Conservation (phyloP, 2,329 filamentous ascomycete genomes). For the Amylocarpus encephaloides region DNA sequence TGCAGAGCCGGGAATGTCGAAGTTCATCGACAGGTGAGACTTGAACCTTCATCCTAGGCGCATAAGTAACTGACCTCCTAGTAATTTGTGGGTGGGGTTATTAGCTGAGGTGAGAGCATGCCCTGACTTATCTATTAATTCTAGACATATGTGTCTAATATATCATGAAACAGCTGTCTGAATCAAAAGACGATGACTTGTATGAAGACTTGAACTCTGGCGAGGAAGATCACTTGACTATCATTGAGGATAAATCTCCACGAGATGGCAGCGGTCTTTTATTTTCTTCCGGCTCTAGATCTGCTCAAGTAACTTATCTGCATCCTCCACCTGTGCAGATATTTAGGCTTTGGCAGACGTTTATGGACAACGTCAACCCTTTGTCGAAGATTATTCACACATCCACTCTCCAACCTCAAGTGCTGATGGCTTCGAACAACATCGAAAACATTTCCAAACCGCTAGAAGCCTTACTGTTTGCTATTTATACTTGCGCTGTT, state of each 20-base stretch:
- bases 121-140: background rate
- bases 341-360: constrained; percentile 54
- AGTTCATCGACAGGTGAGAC: constrained; percentile 3
- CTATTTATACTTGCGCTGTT: constrained; percentile 45
- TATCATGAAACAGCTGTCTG: background rate
- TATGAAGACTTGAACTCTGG: background rate
- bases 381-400: constrained; percentile 64
- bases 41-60: background rate
- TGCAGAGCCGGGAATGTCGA: background rate
- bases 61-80: background rate
- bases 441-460: constrained; percentile 44
- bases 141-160: background rate
- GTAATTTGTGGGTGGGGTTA: background rate
- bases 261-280: background rate
- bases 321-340: constrained; percentile 8
- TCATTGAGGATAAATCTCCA: background rate
- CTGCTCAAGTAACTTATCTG: background rate
- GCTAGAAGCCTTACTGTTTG: constrained; percentile 41
- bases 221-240: background rate
- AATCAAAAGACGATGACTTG: background rate
- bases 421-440: constrained; percentile 51
- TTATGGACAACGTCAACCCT: constrained; percentile 65
- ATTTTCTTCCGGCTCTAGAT: background rate
- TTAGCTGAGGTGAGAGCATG: background rate
- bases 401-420: constrained; percentile 52